Evolutionary conservation across 2,329 filamentous ascomycete species (phyloP).

Genomic region (Colletotrichum gloeosporioides): DNA sequence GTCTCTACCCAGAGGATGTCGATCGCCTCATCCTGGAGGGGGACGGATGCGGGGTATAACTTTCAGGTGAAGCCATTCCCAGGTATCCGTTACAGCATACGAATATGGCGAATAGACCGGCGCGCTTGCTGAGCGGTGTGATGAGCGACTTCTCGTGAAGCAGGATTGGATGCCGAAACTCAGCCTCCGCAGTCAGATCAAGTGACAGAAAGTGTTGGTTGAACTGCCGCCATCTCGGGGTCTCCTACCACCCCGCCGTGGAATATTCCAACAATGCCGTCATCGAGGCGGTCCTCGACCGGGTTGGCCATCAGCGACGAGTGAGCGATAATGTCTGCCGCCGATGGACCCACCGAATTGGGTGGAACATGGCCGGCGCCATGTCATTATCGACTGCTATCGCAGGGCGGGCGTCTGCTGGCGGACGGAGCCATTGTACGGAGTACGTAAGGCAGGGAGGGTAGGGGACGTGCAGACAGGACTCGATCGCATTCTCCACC

Average conservation of each 20-base stretch:
- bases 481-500: conserved; percentile 19
- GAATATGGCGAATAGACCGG: background rate
- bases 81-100: background rate
- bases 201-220: background rate
- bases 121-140: conserved; percentile 14
- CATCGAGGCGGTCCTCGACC: background rate
- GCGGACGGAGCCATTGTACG: background rate
- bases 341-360: conserved; percentile 2
- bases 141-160: background rate
- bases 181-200: background rate
- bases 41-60: background rate
- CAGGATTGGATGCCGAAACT: background rate
- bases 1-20: background rate
- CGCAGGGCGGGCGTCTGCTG: background rate
- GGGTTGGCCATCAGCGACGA: background rate
- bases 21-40: conserved; percentile 6
- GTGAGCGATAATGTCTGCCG: conserved; percentile 4
- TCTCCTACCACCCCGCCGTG: conserved; percentile 8
- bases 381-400: conserved; percentile 2
- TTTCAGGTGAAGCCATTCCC: conserved; percentile 11
- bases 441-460: background rate
- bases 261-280: conserved; percentile 9
- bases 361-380: background rate
- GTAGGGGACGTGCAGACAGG: conserved; percentile 2
- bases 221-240: background rate